Evolutionary conservation across 768 basidiomycete species (phyloP).

Genomic region (Exsudoporus frostii): DNA sequence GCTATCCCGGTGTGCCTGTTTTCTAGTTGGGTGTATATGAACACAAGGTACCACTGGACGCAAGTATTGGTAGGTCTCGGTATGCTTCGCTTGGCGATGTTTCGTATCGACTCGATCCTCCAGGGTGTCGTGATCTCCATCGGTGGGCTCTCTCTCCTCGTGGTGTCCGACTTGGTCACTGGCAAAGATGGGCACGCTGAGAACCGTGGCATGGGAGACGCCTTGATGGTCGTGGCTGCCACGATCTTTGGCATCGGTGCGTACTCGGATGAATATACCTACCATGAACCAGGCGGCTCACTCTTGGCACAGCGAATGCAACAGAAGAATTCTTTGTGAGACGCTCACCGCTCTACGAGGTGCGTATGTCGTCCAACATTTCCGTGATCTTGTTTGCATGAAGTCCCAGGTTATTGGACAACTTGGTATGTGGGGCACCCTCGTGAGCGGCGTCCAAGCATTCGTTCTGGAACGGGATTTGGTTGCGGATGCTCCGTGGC

Average conservation of each 20-base stretch:
- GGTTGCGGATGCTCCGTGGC: conserved; percentile 67
- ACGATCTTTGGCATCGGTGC: conserved; percentile 81
- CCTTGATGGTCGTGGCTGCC: conserved; percentile 81
- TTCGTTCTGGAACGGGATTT: conserved; percentile 64
- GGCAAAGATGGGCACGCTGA: conserved; percentile 68
- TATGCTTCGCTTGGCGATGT: background rate
- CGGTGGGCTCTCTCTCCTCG: conserved; percentile 71
- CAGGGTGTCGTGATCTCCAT: conserved; percentile 73
- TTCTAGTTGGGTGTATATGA: conserved; percentile 78
- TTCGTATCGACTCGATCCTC: background rate
- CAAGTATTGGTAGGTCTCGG: conserved; percentile 58
- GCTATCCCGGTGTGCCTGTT: conserved; percentile 84
- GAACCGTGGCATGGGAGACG: conserved; percentile 69
- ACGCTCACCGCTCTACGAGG: conserved; percentile 76
- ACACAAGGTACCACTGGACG: conserved; percentile 76
- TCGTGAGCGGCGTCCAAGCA: conserved; percentile 76
- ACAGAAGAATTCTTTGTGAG: conserved; percentile 88
- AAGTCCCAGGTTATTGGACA: conserved; percentile 66
- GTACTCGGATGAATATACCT: conserved; percentile 24
- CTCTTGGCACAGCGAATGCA: conserved; percentile 61
- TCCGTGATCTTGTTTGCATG: background rate
- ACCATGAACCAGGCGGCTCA: background rate
- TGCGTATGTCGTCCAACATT: conserved; percentile 12
- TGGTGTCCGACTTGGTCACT: conserved; percentile 72
- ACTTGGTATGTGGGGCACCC: conserved; percentile 76